Evolutionary conservation across 305 asterid genomes (phyloP).

Genomic region (Solanum hybrid): DNA sequence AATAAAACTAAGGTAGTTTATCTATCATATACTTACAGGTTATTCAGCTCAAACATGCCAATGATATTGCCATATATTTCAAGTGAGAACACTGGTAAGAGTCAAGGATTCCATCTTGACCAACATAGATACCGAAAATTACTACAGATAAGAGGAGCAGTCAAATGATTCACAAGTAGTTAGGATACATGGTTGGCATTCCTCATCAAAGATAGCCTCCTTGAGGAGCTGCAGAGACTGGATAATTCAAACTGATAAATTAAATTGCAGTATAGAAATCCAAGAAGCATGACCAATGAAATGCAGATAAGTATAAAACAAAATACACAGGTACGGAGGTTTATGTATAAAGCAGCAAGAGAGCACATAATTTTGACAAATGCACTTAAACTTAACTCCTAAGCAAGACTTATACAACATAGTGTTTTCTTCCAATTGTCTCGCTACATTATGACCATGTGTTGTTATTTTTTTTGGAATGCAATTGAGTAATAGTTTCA

Average conservation of each 20-base stretch:
- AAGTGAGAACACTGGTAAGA: conserved; percentile 64
- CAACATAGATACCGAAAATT: neutral
- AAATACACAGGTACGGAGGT: neutral
- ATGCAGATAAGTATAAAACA: neutral
- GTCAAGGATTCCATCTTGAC: conserved; percentile 44
- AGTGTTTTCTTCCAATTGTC: neutral
- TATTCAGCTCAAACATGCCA: conserved; percentile 97
- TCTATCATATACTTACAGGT: conserved; percentile 57
- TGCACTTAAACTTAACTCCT: neutral
- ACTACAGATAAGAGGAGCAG: conserved; percentile 4
- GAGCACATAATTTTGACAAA: neutral
- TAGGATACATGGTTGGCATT: conserved; percentile 89
- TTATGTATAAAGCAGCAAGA: neutral
- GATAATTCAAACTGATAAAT: conserved; percentile 21
- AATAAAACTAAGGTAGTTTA: neutral
- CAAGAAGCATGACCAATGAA: conserved; percentile 2
- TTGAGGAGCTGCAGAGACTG: conserved; percentile 88
- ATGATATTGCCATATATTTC: conserved; percentile 86
- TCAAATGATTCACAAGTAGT: conserved; percentile 14
- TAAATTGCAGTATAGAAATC: conserved; percentile 9
- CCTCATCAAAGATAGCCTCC: conserved; percentile 70
- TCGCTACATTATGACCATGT: neutral
- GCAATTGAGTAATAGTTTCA: neutral
- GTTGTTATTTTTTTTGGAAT: neutral
- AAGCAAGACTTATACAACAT: neutral